Percentiles rank a stretch among this genome's conserved stretches.
These are phyloP conservation scores for Apiospora koreana DNA, from an alignment of 2,329 filamentous ascomycete genomes.

Conservation along the genomic window DNA sequence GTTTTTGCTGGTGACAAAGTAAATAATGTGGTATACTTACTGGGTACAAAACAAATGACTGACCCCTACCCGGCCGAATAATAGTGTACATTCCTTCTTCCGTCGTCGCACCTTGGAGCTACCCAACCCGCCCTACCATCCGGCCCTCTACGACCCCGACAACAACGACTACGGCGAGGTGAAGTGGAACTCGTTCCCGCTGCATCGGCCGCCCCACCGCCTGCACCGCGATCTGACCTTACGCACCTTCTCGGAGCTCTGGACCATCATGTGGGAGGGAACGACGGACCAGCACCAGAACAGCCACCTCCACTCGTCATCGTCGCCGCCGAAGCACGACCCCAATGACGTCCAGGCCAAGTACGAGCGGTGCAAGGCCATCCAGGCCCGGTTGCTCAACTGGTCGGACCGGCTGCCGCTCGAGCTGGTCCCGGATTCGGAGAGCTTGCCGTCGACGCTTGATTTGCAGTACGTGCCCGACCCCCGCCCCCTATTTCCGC, in stretches of 20 bases:
- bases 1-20: not conserved
- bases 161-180: not conserved
- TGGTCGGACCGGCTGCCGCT: conserved; percentile 2
- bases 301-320: not conserved
- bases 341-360: not conserved
- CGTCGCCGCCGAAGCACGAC: not conserved
- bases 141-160: not conserved
- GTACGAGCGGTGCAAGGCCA: not conserved
- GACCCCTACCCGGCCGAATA: not conserved
- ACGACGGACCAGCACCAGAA: not conserved
- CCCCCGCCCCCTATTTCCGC: not conserved
- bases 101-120: not conserved
- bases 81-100: conserved; percentile 1
- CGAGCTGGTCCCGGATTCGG: not conserved
- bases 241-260: conserved; percentile 2
- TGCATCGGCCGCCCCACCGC: not conserved
- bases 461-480: conserved; percentile 4
- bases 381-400: not conserved
- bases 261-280: not conserved
- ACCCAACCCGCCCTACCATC: not conserved
- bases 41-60: not conserved
- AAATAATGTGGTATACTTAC: not conserved
- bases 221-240: conserved; percentile 10
- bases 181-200: conserved; percentile 8
- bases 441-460: not conserved